A percentile compares a stretch with the other conserved stretches of the same genome.
Evolutionary conservation across 306 rosid species (phyloP).

Genomic region (Prunus armeniaca): DNA sequence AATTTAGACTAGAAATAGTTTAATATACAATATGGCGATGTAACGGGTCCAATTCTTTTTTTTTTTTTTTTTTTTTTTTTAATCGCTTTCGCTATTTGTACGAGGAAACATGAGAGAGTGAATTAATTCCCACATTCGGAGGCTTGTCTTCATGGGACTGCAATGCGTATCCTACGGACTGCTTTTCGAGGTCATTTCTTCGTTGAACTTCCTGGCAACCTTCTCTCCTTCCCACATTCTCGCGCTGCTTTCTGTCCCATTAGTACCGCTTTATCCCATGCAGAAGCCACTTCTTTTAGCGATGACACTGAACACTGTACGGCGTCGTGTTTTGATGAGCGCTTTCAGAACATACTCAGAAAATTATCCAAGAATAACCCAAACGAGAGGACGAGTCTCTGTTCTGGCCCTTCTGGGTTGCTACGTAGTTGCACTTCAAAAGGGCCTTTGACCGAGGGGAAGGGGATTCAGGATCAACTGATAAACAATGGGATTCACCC

Average conservation of each 20-base stretch:
- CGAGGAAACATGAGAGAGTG: too few species aligned
- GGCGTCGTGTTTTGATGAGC: background rate
- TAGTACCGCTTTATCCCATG: background rate
- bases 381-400: too few species aligned
- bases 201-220: too few species aligned
- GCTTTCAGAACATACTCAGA: background rate
- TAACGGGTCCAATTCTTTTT: too few species aligned
- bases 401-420: too few species aligned
- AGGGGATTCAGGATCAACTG: slow-evolving; percentile 26
- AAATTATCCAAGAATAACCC: background rate
- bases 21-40: too few species aligned
- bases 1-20: too few species aligned
- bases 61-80: too few species aligned
- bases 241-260: background rate
- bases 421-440: slow-evolving; percentile 10
- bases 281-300: background rate
- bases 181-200: background rate
- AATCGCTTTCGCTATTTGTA: too few species aligned
- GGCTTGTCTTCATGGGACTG: too few species aligned
- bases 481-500: slow-evolving; percentile 22
- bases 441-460: slow-evolving; percentile 22
- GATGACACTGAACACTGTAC: background rate
- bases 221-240: background rate
- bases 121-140: too few species aligned
- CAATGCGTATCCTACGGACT: background rate